phyloP scores from a whole-genome alignment of 2,329 filamentous ascomycete species.

The Corniculantispora saksenae region DNA sequence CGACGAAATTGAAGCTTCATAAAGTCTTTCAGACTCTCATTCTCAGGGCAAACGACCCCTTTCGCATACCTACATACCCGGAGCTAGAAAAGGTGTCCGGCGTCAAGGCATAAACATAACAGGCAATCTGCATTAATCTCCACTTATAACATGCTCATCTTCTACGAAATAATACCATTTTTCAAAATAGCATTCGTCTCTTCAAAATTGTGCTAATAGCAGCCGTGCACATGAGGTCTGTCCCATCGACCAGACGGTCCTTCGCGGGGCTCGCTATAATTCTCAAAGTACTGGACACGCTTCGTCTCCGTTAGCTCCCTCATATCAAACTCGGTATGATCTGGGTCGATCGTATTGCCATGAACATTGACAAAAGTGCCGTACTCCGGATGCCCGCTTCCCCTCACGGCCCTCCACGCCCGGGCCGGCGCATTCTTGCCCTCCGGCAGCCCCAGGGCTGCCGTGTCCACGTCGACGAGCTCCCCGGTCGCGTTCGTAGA shows the following conservation, averaged over 20 bases:
- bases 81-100: neutral
- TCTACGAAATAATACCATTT: neutral
- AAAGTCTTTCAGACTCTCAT: neutral
- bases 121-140: neutral
- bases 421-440: slow-evolving; percentile 1
- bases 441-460: slow-evolving; percentile 12
- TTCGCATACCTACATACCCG: slow-evolving; percentile 9
- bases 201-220: slow-evolving; percentile 14
- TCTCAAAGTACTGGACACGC: slow-evolving; percentile 23
- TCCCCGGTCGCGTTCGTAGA: slow-evolving; percentile 25
- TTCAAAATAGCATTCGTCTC: too few species aligned
- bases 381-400: slow-evolving; percentile 5
- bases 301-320: slow-evolving; percentile 21
- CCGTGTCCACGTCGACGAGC: slow-evolving; percentile 15
- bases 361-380: slow-evolving; percentile 20
- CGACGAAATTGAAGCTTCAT: slow-evolving; percentile 2
- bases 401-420: slow-evolving; percentile 19
- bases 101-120: neutral
- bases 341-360: slow-evolving; percentile 20
- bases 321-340: slow-evolving; percentile 22
- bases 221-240: slow-evolving; percentile 21
- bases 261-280: slow-evolving; percentile 17
- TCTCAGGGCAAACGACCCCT: neutral
- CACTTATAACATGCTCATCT: neutral
- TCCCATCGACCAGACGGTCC: slow-evolving; percentile 18